phyloP scores from a whole-genome alignment of 441 rosid genomes.

The Euphorbia celastroides region DNA sequence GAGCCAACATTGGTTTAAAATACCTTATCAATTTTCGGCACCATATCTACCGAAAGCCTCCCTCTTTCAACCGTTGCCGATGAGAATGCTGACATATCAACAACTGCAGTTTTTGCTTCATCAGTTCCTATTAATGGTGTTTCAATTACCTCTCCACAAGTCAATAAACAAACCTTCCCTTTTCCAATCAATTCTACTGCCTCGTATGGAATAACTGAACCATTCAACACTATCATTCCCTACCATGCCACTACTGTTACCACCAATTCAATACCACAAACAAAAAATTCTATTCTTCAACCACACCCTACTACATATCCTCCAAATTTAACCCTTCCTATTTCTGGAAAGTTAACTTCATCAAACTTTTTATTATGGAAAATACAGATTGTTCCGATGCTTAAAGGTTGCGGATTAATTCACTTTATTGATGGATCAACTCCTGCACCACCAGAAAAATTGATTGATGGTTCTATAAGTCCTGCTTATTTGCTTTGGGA shows the following conservation, averaged over 20 bases:
- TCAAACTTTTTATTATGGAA: not conserved
- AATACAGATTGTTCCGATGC: not conserved
- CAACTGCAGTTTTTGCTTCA: no score
- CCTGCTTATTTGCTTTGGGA: not conserved
- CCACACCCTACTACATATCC: not conserved
- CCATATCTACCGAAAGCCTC: no score
- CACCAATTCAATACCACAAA: not conserved
- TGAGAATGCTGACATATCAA: no score
- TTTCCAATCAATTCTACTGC: not conserved
- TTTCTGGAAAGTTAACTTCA: not conserved
- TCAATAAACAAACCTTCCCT: not conserved
- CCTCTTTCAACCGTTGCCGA: no score
- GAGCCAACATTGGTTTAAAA: no score
- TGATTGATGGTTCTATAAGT: not conserved
- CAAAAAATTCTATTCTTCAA: not conserved
- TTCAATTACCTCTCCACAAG: no score
- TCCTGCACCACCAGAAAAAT: not conserved
- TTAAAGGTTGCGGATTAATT: not conserved
- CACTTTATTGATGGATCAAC: not conserved
- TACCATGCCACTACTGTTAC: not conserved
- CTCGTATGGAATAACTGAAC: not conserved
- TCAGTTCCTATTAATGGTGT: no score
- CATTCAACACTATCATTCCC: not conserved
- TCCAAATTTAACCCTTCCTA: not conserved
- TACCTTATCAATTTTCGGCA: no score